Evolutionary conservation across 1,284 basidiomycete genomes (phyloP).

Genomic region (Austroboletus niveus): DNA sequence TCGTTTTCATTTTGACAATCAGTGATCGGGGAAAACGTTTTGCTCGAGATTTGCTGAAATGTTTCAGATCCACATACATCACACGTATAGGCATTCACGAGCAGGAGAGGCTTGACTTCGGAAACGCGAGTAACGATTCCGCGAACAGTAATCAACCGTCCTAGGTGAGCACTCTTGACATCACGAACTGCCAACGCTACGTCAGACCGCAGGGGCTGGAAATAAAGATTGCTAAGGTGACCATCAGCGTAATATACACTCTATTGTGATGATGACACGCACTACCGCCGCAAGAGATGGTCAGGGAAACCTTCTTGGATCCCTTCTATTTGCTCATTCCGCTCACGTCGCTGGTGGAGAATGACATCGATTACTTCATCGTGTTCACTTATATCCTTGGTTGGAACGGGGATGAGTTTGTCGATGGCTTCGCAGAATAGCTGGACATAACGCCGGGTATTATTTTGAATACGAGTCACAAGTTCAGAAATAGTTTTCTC

Average conservation of each 20-base stretch:
- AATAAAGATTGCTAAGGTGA: slow-evolving; percentile 81
- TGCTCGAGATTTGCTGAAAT: slow-evolving; percentile 96
- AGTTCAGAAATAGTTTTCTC: slow-evolving; percentile 68
- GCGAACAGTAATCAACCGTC: slow-evolving; percentile 91
- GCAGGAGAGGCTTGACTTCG: slow-evolving; percentile 96
- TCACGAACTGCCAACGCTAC: slow-evolving; percentile 86
- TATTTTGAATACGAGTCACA: slow-evolving; percentile 74
- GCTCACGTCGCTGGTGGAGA: slow-evolving; percentile 86
- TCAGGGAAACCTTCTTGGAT: slow-evolving; percentile 79
- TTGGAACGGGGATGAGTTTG: slow-evolving; percentile 81
- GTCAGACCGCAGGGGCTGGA: slow-evolving; percentile 77
- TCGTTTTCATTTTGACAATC: slow-evolving; percentile 83
- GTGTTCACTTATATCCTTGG: slow-evolving; percentile 83
- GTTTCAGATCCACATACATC: slow-evolving; percentile 98
- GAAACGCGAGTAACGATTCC: slow-evolving; percentile 98
- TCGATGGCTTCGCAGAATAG: slow-evolving; percentile 93
- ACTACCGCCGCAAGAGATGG: slow-evolving; percentile 93
- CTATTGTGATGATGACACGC: slow-evolving; percentile 37
- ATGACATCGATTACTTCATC: slow-evolving; percentile 96
- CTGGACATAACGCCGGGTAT: slow-evolving; percentile 88
- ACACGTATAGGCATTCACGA: slow-evolving; percentile 98
- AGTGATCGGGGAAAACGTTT: slow-evolving; percentile 86
- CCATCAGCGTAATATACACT: slow-evolving; percentile 17
- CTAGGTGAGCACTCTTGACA: slow-evolving; percentile 84
- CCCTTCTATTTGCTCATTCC: slow-evolving; percentile 78